A percentile compares a stretch with the other conserved stretches of the same genome.
phyloP scores from a whole-genome alignment of 495 filamentous ascomycete genomes.

The Aspergillus diversus region DNA sequence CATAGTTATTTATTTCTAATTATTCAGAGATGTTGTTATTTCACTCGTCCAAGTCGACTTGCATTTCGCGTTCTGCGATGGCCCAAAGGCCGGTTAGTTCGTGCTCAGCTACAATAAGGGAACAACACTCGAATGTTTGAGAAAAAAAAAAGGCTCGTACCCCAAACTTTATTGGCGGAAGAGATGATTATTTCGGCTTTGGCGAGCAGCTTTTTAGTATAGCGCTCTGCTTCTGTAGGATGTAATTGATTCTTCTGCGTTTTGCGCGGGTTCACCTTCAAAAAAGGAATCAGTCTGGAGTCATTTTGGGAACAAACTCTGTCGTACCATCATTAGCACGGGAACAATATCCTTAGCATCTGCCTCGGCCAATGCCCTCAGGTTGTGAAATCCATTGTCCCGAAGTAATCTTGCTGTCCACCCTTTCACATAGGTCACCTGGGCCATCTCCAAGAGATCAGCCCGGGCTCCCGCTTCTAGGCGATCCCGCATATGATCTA shows the following conservation, averaged over 20 bases:
- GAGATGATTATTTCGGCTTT: slow-evolving; percentile 72
- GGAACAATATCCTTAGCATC: slow-evolving; percentile 68
- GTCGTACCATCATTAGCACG: slow-evolving; percentile 65
- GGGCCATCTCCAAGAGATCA: slow-evolving; percentile 72
- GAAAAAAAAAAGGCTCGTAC: slow-evolving; percentile 43
- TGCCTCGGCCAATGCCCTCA: slow-evolving; percentile 69
- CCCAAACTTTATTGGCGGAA: slow-evolving; percentile 74
- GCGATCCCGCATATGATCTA: slow-evolving; percentile 78
- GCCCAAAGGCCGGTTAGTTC: neutral
- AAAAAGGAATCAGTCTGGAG: neutral
- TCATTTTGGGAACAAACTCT: neutral
- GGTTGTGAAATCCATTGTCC: slow-evolving; percentile 74
- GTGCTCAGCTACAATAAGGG: neutral
- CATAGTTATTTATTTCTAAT: too few species aligned
- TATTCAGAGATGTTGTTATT: neutral
- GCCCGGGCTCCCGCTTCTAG: slow-evolving; percentile 74
- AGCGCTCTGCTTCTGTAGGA: slow-evolving; percentile 63
- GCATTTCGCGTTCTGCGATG: slow-evolving; percentile 4
- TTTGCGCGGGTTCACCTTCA: slow-evolving; percentile 54
- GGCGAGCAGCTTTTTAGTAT: slow-evolving; percentile 62
- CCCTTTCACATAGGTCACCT: slow-evolving; percentile 78
- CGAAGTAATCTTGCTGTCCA: slow-evolving; percentile 75
- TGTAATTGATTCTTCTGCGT: slow-evolving; percentile 59
- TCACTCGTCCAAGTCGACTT: slow-evolving; percentile 6
- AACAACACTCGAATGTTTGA: neutral